Conservation (phyloP, 2,329 filamentous ascomycete species). For the Catunica adiposa region DNA sequence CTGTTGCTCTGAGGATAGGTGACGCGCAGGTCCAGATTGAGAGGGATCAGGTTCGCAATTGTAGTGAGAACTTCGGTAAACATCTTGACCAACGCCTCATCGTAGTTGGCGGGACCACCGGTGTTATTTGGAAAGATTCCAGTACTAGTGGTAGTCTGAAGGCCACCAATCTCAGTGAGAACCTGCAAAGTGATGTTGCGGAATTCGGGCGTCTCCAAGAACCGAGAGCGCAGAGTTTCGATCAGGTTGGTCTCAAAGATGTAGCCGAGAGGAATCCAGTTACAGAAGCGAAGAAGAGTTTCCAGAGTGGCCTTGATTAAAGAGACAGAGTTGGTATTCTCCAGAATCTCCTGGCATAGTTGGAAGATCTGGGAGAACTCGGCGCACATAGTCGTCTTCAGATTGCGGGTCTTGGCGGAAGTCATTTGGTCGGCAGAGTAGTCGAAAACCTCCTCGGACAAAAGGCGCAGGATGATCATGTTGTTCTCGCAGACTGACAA, state of each 20-base stretch:
- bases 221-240: slow-evolving; percentile 80
- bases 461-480: slow-evolving; percentile 89
- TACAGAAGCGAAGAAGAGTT: slow-evolving; percentile 87
- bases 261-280: slow-evolving; percentile 97
- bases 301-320: slow-evolving; percentile 93
- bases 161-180: slow-evolving; percentile 86
- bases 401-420: slow-evolving; percentile 86
- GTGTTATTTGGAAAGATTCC: slow-evolving; percentile 75
- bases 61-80: slow-evolving; percentile 92
- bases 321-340: slow-evolving; percentile 71
- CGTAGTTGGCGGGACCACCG: slow-evolving; percentile 55
- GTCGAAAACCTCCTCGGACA: slow-evolving; percentile 97
- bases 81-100: slow-evolving; percentile 94
- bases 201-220: slow-evolving; percentile 86
- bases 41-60: slow-evolving; percentile 82
- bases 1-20: slow-evolving; percentile 87
- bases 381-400: slow-evolving; percentile 97
- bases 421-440: slow-evolving; percentile 99
- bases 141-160: slow-evolving; percentile 76
- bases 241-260: slow-evolving; percentile 97
- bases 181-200: slow-evolving; percentile 94
- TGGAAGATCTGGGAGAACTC: slow-evolving; percentile 98
- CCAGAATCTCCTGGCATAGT: slow-evolving; percentile 87
- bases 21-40: slow-evolving; percentile 74
- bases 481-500: slow-evolving; percentile 99